Evolutionary conservation across 1,284 basidiomycete genomes (phyloP), one percentile per base, ranked within the genome.

Genomic region (Trichosporon sp.): DNA sequence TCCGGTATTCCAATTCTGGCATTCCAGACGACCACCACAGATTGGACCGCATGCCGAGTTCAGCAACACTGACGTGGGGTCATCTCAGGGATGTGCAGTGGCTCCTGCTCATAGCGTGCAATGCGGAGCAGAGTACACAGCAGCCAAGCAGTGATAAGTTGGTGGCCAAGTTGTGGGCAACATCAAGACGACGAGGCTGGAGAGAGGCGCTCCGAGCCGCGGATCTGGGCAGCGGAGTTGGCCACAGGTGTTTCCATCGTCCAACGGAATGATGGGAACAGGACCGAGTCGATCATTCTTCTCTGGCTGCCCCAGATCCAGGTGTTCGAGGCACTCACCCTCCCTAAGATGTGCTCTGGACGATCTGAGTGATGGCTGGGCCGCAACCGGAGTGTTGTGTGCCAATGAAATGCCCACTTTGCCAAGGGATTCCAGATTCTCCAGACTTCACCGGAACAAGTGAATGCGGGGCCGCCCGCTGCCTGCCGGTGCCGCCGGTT

Each of bases 341-440:
- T 16, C 19, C 46, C 38, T 40, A 40, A 10, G 38, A 48, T 12
- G 46, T 21, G 19, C 6, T 16, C 51, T 12, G n/a, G 51, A 6
- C 46, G 46, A 16, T 48, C 43, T n/a, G 43, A 4, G 43, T 4
- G 16, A 7, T 46, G 43, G 43, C 43, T 46, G 43, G 43, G 4
- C 43, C 7, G 43, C 43, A n/a, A 8, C 43, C 2, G 43, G 43
- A 3, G 10, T 7, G 16, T 19, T 54, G 6, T 48, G 51, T 54
- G 51, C 51, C 51, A 54, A 54, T 21, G 51, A 16, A 4, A 54
- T 54, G 51, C 51, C 51, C 51, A 54, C 51, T 11, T 54, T 21
- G 51, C 51, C 51, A 54, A 54, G 51, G 51, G 51, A 54, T 54
- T 26, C 51, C 19, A 19, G 51, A 54, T 54, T 19, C 46, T 48